Conservation (phyloP, 768 basidiomycete genomes). For the Solioccasus polychromus region DNA sequence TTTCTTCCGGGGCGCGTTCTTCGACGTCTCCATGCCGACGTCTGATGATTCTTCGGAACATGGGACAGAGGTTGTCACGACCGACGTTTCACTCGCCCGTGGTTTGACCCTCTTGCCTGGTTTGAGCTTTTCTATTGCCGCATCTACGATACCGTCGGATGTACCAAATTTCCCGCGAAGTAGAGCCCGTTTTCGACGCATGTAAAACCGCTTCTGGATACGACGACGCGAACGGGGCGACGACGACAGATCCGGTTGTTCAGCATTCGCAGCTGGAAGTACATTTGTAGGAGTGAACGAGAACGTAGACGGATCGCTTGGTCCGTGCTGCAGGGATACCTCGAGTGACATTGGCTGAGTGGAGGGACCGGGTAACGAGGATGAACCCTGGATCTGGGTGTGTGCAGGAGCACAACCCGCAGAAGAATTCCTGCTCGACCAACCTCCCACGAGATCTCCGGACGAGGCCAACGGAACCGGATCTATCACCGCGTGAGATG, state of each 20-base stretch:
- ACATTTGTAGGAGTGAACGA: neutral
- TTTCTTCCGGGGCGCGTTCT: slow-evolving; percentile 14
- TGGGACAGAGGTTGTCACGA: slow-evolving; percentile 7
- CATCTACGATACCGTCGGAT: neutral
- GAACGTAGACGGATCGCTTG: neutral
- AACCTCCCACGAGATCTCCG: neutral
- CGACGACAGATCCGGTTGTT: slow-evolving; percentile 18
- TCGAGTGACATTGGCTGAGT: neutral
- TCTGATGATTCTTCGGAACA: slow-evolving; percentile 9
- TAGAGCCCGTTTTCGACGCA: slow-evolving; percentile 67
- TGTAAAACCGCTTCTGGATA: slow-evolving; percentile 62
- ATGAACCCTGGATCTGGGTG: neutral
- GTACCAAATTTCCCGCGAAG: slow-evolving; percentile 32
- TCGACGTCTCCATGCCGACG: slow-evolving; percentile 1
- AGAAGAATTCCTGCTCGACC: neutral
- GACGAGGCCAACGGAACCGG: slow-evolving; percentile 30
- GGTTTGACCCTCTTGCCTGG: slow-evolving; percentile 33
- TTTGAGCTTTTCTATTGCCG: slow-evolving; percentile 31
- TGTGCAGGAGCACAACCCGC: neutral
- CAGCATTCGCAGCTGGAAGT: neutral
- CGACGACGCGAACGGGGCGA: slow-evolving; percentile 53
- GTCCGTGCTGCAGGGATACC: neutral
- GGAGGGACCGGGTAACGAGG: neutral
- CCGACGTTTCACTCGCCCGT: slow-evolving; percentile 1
- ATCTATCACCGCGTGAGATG: slow-evolving; percentile 27